Evolutionary conservation across 192 early-diverging fungal genomes (phyloP), one percentile per base, ranked within the genome.

Genomic region (Gonapodya sp.): DNA sequence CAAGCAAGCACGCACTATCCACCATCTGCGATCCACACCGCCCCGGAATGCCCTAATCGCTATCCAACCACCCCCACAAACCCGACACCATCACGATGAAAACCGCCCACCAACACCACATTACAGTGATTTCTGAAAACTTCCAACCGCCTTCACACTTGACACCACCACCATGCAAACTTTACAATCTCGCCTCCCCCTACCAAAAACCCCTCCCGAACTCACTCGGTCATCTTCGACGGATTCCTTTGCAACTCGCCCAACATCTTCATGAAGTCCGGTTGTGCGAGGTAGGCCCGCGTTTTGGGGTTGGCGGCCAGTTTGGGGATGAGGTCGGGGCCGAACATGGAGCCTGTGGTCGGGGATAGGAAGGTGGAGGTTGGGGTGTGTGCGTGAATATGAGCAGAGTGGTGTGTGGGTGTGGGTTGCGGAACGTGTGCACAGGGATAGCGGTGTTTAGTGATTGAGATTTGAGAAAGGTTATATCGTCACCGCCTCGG

Each of bases 291-390:
- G 82, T 88, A 89, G 34, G 89, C 86, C 1, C 90, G 83, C 36
- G 93, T 87, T 84, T 95, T 93, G 33, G 96, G 94, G 87, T 97
- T 95, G 34, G 86, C 84, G 0, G 93, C 93, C 77, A 95, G 94
- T 87, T 94, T 95, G 37, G 88, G 89, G 34, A 92, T 84, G 37
- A 94, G 86, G 73, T 93, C 94, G 77, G 92, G 93, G 82, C 89
- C 86, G 83, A 95, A 95, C n/a, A 93, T 85, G 78, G 90, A 90
- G n/a, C 87, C 88, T 64, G 46, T 64, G 8, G 46, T 16, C 46
- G 84, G 82, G 79, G 79, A 78, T 86, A 85, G 0, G 32, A 0
- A 81, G 73, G 0, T 33, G 46, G 78, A 82, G 18, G n/a, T 34
- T 86, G 1, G 46, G 82, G 1, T 34, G 18, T 83, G 31, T 1